These are phyloP conservation scores for Xanthoconium separans DNA, from an alignment of 1,284 basidiomycete genomes.

Conservation along the genomic window DNA sequence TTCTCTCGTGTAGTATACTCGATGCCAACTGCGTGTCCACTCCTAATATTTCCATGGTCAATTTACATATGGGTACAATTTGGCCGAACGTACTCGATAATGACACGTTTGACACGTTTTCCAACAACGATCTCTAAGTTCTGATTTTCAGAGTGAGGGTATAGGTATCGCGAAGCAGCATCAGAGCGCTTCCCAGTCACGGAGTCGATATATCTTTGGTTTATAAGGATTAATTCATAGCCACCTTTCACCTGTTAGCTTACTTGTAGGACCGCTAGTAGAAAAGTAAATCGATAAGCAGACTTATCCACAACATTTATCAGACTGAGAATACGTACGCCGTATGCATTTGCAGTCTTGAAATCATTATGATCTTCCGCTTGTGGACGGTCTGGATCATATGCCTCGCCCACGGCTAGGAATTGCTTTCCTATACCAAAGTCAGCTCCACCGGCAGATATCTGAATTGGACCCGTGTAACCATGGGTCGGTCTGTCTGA, in stretches of 20 bases:
- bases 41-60: conserved; percentile 31
- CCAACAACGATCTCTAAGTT: conserved; percentile 42
- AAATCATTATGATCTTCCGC: conserved; percentile 47
- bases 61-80: not conserved
- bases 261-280: conserved; percentile 13
- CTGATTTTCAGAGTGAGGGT: conserved; percentile 44
- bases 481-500: conserved; percentile 45
- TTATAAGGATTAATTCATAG: not conserved
- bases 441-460: conserved; percentile 41
- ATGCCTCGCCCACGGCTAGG: not conserved
- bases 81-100: conserved; percentile 42
- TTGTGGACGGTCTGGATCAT: conserved; percentile 26
- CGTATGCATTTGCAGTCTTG: conserved; percentile 40
- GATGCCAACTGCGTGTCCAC: conserved; percentile 52
- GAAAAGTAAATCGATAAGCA: not conserved
- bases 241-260: not conserved
- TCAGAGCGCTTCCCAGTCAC: conserved; percentile 58
- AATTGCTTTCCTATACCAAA: conserved; percentile 45
- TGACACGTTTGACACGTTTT: conserved; percentile 44
- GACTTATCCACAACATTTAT: not conserved
- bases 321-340: conserved; percentile 34
- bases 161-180: conserved; percentile 55
- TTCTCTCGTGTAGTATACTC: conserved; percentile 46
- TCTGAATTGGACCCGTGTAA: conserved; percentile 50
- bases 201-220: conserved; percentile 48